phyloP scores from a whole-genome alignment of 2,329 filamentous ascomycete species.

The Colletotrichum liriopes region DNA sequence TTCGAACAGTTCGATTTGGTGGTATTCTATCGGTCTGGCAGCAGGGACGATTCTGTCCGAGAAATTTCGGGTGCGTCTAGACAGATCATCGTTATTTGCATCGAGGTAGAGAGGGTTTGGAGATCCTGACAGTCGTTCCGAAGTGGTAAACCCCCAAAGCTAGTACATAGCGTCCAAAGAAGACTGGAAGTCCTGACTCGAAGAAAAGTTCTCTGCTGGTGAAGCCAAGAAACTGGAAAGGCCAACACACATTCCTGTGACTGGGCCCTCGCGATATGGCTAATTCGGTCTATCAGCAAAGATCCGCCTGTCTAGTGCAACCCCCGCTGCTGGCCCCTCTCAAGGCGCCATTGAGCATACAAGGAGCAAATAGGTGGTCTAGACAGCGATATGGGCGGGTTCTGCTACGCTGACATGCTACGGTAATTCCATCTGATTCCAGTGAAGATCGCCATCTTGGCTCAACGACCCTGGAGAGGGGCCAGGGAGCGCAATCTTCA shows the following conservation, averaged over 20 bases:
- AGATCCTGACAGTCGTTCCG: background rate
- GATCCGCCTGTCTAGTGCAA: background rate
- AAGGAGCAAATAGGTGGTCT: background rate
- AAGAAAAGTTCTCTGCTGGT: background rate
- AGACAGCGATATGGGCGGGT: background rate
- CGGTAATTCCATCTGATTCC: background rate
- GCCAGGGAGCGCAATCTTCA: background rate
- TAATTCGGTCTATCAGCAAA: background rate
- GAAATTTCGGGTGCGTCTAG: background rate
- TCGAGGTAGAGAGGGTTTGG: background rate
- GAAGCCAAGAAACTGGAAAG: background rate
- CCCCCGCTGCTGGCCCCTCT: constrained; percentile 3
- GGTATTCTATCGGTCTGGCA: background rate
- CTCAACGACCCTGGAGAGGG: background rate
- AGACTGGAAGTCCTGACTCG: background rate
- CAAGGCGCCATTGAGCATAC: background rate
- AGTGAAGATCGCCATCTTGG: constrained; percentile 22
- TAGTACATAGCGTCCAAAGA: background rate
- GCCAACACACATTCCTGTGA: background rate
- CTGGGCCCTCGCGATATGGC: background rate
- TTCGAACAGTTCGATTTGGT: background rate
- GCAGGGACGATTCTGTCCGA: background rate
- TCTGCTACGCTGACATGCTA: constrained; percentile 16
- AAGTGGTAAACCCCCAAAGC: background rate
- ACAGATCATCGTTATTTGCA: too few species aligned